Evolutionary conservation across 148 eudicot species (phyloP), one percentile per base, ranked within the genome.

Genomic region (Rhododendron molle): DNA sequence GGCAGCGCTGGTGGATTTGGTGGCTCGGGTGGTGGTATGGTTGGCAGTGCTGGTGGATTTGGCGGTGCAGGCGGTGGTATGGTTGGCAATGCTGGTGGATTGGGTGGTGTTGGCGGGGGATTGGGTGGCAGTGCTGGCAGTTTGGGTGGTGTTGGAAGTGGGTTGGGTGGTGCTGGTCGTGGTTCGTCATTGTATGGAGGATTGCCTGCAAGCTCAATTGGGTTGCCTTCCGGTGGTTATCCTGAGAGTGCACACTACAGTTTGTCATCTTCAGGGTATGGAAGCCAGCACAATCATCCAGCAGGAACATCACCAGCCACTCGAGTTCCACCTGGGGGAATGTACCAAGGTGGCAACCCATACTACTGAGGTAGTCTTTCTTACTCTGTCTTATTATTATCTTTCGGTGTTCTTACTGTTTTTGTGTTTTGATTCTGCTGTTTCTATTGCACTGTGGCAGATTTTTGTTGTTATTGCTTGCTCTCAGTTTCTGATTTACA

Each of bases 221-320:
- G 91, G 32, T 71, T 88, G 85, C 86, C 88, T 13, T 84, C 91
- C 2, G 93, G 94, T 52, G 92, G 91, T 78, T 92, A 93, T 81
- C 67, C 90, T 2, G 93, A 90, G 43, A 84, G 92, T 88, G 90
- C 91, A 12, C 93, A 86, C 81, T 94, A 93, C 84, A 86, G 91
- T 56, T 86, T 90, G 85, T 87, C 95, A 23, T 86, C 92, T 13
- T 84, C 91, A 72, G 94, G 92, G 6, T 92, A 91, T 82, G 91
- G 90, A 7, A 85, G 89, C 81, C 96, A 90, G 85, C 94, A 89
- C 60, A 89, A 90, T 83, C 98, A 90, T 71, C 89, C 87, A 7
- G 62, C 92, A 3, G 98, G 96, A 65, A 87, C 91, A 56, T 93
- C 94, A 23, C 91, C 94, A 3, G 95, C 90, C 2, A 90, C 95